Base-by-base conservation (phyloP, 163 green algal genomes). In the Chlamydomonas reinhardtii region DNA sequence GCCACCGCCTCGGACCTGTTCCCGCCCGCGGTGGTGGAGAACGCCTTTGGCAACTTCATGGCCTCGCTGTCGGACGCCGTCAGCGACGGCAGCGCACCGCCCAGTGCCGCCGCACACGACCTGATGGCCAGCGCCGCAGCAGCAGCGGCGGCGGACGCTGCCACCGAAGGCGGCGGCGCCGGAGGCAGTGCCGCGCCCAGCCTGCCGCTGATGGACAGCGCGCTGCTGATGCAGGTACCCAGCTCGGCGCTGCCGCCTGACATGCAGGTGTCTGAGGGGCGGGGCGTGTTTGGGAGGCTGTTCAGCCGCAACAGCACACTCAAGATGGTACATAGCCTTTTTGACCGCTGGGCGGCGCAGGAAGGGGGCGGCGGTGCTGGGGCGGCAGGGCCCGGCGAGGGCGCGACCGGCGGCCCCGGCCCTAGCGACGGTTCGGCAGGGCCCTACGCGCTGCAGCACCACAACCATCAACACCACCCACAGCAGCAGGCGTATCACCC, bases 221-320 rank as follows among this genome's bases (percentile, higher is more conserved):
- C 32, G 31, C 17, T 48, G 31, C 68, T 73, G 31, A 73, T 73
- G 68, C 31, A 43, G 68, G 31, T 73, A 16, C 68, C 68, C 68
- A 73, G 68, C 32, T 25, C 68, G 12, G 68, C 68, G 32, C 68
- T 73, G 68, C 68, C 68, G 32, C 68, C 68, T 0, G 68, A 73
- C 68, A 73, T 73, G 68, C 68, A 48, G 68, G 68, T 73, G 32
- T 29, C 52, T 19, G 25, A 22, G 52, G 22, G 68, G 52, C 73
- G 76, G 2, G n/a, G 64, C 39, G 12, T 84, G 16, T 48, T 84
- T 9, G 76, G 76, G 22, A 29, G 64, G 16, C 35, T 84, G 20
- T 84, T 75, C 62, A 66, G 37, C 0, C 76, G 76, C 29, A 70
- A 70, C 64, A 75, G 64, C 32, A 84, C 76, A 27, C 70, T 84